Base-by-base conservation (phyloP, 2,329 filamentous ascomycete species). In the Neodidymelliopsis sp. region DNA sequence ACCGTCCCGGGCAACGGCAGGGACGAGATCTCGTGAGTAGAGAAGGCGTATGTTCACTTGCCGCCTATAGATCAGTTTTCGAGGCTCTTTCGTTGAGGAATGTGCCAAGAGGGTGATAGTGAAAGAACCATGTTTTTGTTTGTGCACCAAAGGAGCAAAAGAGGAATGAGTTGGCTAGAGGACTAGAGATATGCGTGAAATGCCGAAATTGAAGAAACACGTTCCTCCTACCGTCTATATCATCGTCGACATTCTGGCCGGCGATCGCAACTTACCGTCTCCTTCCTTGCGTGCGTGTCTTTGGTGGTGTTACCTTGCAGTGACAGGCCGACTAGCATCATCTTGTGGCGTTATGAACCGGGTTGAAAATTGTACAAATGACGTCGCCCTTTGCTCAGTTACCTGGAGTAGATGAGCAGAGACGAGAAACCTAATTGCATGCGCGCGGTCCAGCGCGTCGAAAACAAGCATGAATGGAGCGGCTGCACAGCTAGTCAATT, bases 1-100 rank as follows among this genome's bases (percentile, higher is more conserved):
- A 53, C 44, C 20, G 38, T 31, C 41, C 47, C 42, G 35, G 48
- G 45, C 54, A 57, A 42, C 24, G 38, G 53, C 53, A 58, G 50
- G 28, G 18, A 49, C 51, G 31, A 55, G 37, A 15, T 12, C 45
- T 42, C 42, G 42, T 24, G 40, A 51, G 38, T 8, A 39, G 40
- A 51, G 55, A 53, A 60, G 48, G 41, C 13, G 49, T 55, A 12
- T 10, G 22, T 40, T 20, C 23, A 13, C 28, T 8, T 12, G 24
- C 27, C 23, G 31, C 10, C n/a, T 25, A 19, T 19, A 25, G 34
- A 8, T 40, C 18, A 18, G 31, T 29, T 15, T 18, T 33, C 40
- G 34, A 52, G 31, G 18, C 27, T 38, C 37, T 38, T 15, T 8
- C 18, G 36, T 19, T 33, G 12, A 48, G 35, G 45, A 61, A 56